Evolutionary conservation across 2,329 filamentous ascomycete genomes (phyloP).

Genomic region (Chaetomium sp.): DNA sequence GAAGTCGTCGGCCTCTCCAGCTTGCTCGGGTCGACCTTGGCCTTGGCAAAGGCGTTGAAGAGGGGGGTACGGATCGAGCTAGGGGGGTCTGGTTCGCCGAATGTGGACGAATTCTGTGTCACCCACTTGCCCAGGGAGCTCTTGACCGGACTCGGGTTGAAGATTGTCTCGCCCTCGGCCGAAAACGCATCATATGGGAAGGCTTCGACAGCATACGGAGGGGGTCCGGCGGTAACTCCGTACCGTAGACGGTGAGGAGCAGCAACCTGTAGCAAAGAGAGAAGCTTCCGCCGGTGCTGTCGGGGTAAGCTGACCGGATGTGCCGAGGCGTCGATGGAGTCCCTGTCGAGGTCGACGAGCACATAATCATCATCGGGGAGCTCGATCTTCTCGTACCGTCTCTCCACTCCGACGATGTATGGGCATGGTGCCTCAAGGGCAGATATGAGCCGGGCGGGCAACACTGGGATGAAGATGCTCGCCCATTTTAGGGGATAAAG

Average conservation of each 20-base stretch:
- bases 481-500: conserved; percentile 92
- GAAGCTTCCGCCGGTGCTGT: conserved; percentile 86
- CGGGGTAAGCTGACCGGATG: conserved; percentile 79
- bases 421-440: conserved; percentile 93
- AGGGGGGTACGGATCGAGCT: conserved; percentile 63
- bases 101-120: conserved; percentile 84
- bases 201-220: conserved; percentile 88
- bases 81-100: conserved; percentile 66
- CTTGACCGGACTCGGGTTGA: conserved; percentile 68
- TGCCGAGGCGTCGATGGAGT: conserved; percentile 82
- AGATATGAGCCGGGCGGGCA: conserved; percentile 84
- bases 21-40: conserved; percentile 66
- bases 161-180: conserved; percentile 80
- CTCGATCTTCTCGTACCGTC: conserved; percentile 81
- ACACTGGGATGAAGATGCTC: conserved; percentile 88
- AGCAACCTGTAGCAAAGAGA: conserved; percentile 83
- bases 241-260: conserved; percentile 87
- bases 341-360: conserved; percentile 87
- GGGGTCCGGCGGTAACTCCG: conserved; percentile 84
- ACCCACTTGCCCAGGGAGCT: conserved; percentile 84
- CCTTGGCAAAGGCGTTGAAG: conserved; percentile 88
- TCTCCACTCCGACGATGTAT: conserved; percentile 94
- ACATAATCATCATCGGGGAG: conserved; percentile 96
- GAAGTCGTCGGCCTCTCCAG: conserved; percentile 78
- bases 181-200: conserved; percentile 90